Percentiles rank a stretch among this genome's conserved stretches.
These are phyloP conservation scores for Camillea tinctor DNA, from an alignment of 2,329 filamentous ascomycete species.

Conservation along the genomic window DNA sequence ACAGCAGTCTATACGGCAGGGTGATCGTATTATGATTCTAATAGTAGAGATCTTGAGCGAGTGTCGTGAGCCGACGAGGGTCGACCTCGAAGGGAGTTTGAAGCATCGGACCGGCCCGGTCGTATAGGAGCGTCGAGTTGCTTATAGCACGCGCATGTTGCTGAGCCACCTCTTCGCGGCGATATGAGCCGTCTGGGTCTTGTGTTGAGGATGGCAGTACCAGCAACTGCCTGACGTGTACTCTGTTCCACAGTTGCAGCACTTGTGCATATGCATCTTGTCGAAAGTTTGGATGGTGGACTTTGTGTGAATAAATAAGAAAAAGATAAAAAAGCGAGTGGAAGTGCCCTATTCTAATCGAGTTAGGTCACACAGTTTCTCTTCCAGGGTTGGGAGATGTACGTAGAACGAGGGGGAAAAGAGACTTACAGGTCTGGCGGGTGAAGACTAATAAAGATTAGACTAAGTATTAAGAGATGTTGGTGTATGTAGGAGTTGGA, in stretches of 20 bases:
- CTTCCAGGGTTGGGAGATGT: not conserved
- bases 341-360: not conserved
- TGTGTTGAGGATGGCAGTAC: slow-evolving; percentile 37
- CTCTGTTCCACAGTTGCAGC: slow-evolving; percentile 36
- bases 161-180: not conserved
- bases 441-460: not conserved
- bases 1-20: not conserved
- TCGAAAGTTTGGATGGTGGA: slow-evolving; percentile 13
- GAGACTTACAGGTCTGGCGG: not conserved
- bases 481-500: not conserved
- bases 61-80: not conserved
- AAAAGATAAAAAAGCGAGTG: not conserved
- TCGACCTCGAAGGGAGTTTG: not conserved
- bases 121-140: not conserved
- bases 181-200: slow-evolving; percentile 11
- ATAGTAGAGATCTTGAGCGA: not conserved
- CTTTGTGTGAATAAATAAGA: slow-evolving; percentile 4
- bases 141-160: not conserved
- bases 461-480: not conserved
- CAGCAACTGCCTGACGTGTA: slow-evolving; percentile 36
- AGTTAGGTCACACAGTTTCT: not conserved
- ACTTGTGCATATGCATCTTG: slow-evolving; percentile 33
- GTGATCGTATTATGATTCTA: not conserved
- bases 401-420: not conserved
- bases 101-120: not conserved